A percentile compares a stretch with the other conserved stretches of the same genome.
These are phyloP conservation scores for Colletotrichum filicis DNA, from an alignment of 2,329 filamentous ascomycete species.

Conservation along the genomic window DNA sequence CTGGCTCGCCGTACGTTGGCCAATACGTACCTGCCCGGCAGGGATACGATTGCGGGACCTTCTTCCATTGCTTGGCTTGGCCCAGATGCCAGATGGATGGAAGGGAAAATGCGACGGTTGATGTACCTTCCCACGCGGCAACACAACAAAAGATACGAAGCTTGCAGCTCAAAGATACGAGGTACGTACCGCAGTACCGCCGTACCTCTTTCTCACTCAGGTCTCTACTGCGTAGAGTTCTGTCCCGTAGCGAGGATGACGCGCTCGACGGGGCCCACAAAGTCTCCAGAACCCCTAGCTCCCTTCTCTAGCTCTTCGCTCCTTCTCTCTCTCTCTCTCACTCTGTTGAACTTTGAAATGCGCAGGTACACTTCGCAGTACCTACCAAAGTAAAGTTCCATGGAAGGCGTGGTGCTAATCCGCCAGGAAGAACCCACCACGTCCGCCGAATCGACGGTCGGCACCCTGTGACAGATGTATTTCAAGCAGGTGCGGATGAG, in stretches of 20 bases:
- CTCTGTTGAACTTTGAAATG: too few species aligned
- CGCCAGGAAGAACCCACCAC: background rate
- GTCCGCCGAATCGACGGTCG: background rate
- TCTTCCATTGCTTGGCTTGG: too few species aligned
- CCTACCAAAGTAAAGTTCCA: too few species aligned
- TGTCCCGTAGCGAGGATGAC: conserved; percentile 5
- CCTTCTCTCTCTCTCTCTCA: background rate
- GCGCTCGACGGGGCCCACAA: conserved; percentile 21
- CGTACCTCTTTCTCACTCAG: background rate
- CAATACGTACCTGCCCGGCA: background rate
- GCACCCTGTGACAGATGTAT: background rate
- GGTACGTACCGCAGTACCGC: background rate
- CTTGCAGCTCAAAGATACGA: background rate
- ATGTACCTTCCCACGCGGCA: background rate
- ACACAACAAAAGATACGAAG: conserved; percentile 10
- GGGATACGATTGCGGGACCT: background rate
- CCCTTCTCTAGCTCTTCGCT: background rate
- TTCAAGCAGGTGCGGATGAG: background rate
- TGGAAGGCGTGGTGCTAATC: background rate
- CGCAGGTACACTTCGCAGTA: too few species aligned
- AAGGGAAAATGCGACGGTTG: background rate
- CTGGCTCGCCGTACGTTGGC: background rate
- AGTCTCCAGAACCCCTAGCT: conserved; percentile 30
- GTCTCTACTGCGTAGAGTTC: background rate
- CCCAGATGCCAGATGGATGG: too few species aligned